Evolutionary conservation across 345 rosid genomes (phyloP), one percentile per base, ranked within the genome.

Genomic region (Excoecaria cochinchinensis): DNA sequence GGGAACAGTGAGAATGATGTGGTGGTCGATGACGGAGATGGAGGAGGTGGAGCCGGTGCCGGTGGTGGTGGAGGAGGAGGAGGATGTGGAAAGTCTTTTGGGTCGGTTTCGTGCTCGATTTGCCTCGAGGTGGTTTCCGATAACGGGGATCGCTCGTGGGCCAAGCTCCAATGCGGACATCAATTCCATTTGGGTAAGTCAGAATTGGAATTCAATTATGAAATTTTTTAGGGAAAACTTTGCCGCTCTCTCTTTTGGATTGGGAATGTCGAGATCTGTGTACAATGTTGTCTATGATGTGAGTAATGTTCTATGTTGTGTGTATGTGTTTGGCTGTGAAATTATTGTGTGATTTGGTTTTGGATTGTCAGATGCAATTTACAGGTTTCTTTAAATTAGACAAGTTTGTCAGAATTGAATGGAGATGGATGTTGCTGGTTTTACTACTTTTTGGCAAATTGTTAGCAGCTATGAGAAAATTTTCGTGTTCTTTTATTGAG

Each of bases 161-260:
- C 98, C 44, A 95, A 91, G 84, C 98, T 95, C 82, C 98, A 93
- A 82, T 95, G 99, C 48, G 97, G 94, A 44, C 99, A 95, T 46
- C 92, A 83, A 75, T 95, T 95, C 67, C 99, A 95, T 84, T 79
- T 95, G 70, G 99, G 99, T 95, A 67, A 77, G 87, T 64, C n/a
- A 42, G 61, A 31, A 74, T 47, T 56, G 24, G 3, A 56, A 70
- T 59, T 75, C 5, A 0, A 38, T 57, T 25, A 73, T 72, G 25
- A 38, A 16, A 51, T 15, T 15, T 39, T 63, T n/a, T 22, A 19
- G 8, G 57, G 0, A 53, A 16, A 22, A 59, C 8, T 67, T 68
- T 7, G 24, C 2, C 38, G 1, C 19, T 19, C 9, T 42, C 24
- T 39, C 10, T 4, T 51, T 60, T 77, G 44, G 67, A 44, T 12